phyloP scores from a whole-genome alignment of 1,284 basidiomycete species.

The Sphagnurus paluster region DNA sequence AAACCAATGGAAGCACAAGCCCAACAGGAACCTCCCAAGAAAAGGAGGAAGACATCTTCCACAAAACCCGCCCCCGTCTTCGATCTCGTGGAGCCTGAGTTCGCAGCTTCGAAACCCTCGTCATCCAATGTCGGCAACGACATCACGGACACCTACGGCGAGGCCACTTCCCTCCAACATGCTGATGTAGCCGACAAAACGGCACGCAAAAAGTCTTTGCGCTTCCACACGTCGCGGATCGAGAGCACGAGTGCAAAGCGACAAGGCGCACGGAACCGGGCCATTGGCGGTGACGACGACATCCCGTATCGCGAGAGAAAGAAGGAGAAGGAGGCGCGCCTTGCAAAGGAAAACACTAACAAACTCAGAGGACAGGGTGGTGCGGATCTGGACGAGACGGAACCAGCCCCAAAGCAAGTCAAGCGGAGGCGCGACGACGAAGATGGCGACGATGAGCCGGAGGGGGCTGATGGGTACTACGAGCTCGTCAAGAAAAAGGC shows the following conservation, averaged over 20 bases:
- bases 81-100: constrained; percentile 75
- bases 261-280: constrained; percentile 64
- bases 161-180: constrained; percentile 65
- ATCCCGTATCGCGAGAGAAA: constrained; percentile 75
- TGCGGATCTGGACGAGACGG: constrained; percentile 66
- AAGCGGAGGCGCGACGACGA: constrained; percentile 47
- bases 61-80: constrained; percentile 44
- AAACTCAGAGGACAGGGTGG: constrained; percentile 53
- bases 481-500: constrained; percentile 79
- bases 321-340: constrained; percentile 56
- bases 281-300: constrained; percentile 85
- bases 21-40: constrained; percentile 23
- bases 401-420: constrained; percentile 39
- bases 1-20: constrained; percentile 20
- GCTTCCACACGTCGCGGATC: constrained; percentile 86
- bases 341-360: constrained; percentile 50
- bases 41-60: constrained; percentile 24
- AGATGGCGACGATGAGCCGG: constrained; percentile 42
- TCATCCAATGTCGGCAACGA: constrained; percentile 25
- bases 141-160: constrained; percentile 68
- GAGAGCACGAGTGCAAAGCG: constrained; percentile 73
- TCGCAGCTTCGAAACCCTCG: constrained; percentile 41
- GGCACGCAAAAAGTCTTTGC: constrained; percentile 74
- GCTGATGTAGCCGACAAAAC: constrained; percentile 83
- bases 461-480: constrained; percentile 76